Evolutionary conservation across 306 rosid genomes (phyloP), one percentile per base, ranked within the genome.

Genomic region (Delonix regia): DNA sequence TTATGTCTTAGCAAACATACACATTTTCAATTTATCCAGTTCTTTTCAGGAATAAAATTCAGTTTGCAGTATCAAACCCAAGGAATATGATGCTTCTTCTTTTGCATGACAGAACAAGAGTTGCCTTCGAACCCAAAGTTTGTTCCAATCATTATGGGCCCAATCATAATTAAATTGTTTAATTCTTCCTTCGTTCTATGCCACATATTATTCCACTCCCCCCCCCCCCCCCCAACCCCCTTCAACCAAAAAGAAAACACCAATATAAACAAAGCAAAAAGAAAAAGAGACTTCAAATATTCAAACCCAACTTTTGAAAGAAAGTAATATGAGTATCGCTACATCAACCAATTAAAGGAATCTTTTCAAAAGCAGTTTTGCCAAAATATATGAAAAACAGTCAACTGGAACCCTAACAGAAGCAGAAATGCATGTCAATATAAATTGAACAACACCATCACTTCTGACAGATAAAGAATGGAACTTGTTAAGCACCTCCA

Each of bases 401-500:
- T 52, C 21, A 67, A 15, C 51, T 18, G 15, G 19, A 33, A 47
- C 49, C 69, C 69, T 12, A 42, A 68, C 21, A 7, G 81, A 55
- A 27, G 74, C 67, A 63, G 61, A 45, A 48, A 45, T 44, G 14
- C 57, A 68, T 24, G 57, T 22, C 21, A 22, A 41, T 1, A 13
- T 16, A 33, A 48, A 73, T 69, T 15, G 22, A 53, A 22, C 57
- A 42, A 25, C 21, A 24, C 30, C 49, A 39, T 33, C 21, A 67
- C 30, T 21, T 15, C 30, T 11, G 34, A 25, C 36, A 57, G 64
- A 24, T 12, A 24, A 57, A 25, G 18, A 57, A 27, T 12, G 36
- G 38, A 57, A 57, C 36, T 57, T 24, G 19, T 51, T 44, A 70
- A 6, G 73, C 79, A 89, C 90, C 82, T 90, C 94, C 67, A 53